Evolutionary conservation across 1,284 basidiomycete species (phyloP), one percentile per base, ranked within the genome.

Genomic region (Tilletia indica): DNA sequence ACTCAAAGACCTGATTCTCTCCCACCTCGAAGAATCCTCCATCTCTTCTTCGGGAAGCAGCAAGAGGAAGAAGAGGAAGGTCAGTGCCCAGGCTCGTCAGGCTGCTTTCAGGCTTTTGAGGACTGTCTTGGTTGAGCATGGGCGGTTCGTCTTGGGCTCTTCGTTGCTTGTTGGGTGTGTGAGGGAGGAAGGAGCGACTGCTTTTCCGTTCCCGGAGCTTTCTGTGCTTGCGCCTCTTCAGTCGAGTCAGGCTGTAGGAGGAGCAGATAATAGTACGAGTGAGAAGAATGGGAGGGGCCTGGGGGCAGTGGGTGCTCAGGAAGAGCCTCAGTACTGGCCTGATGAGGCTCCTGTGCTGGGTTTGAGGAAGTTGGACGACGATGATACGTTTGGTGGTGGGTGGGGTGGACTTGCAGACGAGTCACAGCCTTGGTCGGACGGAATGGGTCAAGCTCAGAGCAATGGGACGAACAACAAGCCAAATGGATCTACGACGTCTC

Each of bases 1-100:
- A 54, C 63, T 78, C 70, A 77, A 77, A 21, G 78, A 81, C 61
- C 73, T 81, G 67, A 77, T 81, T 56, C 48, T 76, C n/a, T 76
- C 77, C 70, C 72, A 78, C 56, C 38, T 81, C 8, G 71, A 78
- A 71, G 47, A 64, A 73, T 14, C 61, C 71, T 1, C 70, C 71
- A 9, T 14, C 1, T 73, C 78, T 0, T 71, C 73, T 16, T 70
- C 76, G 1, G 25, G 16, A 21, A 63, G 14, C 58, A 34, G 51
- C 19, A 36, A 64, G 34, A 38, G 61, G 14, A 64, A 64, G 36
- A 16, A n/a, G 34, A 38, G 36, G 36, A 64, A 64, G 34, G 36
- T 64, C 61, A 64, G 61, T 42, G 61, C 61, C 4, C 61, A 39
- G 58, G 51, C 48, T 11, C 69, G 61, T 9, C 61, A 64, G 61